These are phyloP conservation scores for Petunia axillaris DNA, from an alignment of 257 asterid species.

Conservation along the genomic window DNA sequence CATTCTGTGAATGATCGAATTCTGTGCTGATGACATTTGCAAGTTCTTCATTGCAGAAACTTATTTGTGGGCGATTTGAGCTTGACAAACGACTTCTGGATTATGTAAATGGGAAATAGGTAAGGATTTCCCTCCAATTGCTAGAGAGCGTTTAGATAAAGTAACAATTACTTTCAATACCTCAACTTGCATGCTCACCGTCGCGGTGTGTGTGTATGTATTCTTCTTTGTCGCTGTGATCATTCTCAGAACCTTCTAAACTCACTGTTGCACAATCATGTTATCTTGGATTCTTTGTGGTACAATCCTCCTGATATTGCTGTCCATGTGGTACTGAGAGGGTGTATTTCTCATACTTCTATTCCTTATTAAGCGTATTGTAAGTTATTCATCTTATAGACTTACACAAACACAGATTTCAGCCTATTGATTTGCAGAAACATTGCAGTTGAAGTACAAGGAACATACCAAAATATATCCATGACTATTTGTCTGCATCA, in stretches of 20 bases:
- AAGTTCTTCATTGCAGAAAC: conserved; percentile 57
- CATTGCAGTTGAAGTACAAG: background rate
- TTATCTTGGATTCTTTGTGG: background rate
- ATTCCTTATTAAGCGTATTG: background rate
- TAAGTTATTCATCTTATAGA: conserved; percentile 2
- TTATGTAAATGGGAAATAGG: conserved; percentile 77
- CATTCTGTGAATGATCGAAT: background rate
- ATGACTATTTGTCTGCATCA: background rate
- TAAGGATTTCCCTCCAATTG: conserved; percentile 20
- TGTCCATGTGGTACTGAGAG: background rate
- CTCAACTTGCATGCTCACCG: background rate
- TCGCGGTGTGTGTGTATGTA: background rate
- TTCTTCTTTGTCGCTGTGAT: conserved; percentile 14
- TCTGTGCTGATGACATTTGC: conserved; percentile 1
- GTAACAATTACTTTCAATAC: background rate
- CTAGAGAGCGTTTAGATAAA: background rate
- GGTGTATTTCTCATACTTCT: conserved; percentile 7
- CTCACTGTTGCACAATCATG: background rate
- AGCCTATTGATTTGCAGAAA: background rate
- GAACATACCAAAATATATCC: background rate
- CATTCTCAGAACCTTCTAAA: background rate
- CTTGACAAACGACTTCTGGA: conserved; percentile 84
- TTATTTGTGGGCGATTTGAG: conserved; percentile 85
- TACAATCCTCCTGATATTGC: conserved; percentile 5
- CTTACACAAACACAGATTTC: background rate